A percentile compares a stretch with the other conserved stretches of the same genome.
Evolutionary conservation across 2,329 filamentous ascomycete species (phyloP).

Genomic region (Neonectria punicea): DNA sequence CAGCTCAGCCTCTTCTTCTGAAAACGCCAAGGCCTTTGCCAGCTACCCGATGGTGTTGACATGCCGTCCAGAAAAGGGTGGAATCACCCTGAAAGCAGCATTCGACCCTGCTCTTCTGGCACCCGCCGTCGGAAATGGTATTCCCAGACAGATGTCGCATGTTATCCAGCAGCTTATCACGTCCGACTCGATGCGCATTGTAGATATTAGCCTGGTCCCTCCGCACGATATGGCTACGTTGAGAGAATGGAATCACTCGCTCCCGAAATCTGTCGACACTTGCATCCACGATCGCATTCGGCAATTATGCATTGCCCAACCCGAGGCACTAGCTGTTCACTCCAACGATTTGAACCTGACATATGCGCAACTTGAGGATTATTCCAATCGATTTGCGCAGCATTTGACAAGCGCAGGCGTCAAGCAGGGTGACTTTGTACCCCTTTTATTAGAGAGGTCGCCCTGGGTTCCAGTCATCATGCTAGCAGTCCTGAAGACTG

Average conservation of each 20-base stretch:
- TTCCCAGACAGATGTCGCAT: conserved; percentile 5
- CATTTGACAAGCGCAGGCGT: neutral
- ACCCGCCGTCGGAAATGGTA: neutral
- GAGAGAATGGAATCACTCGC: conserved; percentile 1
- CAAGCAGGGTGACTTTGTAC: conserved; percentile 1
- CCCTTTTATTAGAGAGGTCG: neutral
- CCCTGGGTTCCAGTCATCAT: neutral
- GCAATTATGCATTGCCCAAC: conserved; percentile 8
- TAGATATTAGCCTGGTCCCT: conserved; percentile 1
- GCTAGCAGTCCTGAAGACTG: neutral
- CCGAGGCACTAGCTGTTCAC: conserved; percentile 1
- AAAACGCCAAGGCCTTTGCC: conserved; percentile 1
- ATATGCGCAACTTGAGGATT: conserved; percentile 1
- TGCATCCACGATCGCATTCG: conserved; percentile 7
- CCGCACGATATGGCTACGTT: conserved; percentile 5
- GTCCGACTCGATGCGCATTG: conserved; percentile 4
- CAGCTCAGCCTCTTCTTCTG: neutral
- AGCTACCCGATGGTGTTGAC: conserved; percentile 2
- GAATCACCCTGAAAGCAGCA: conserved; percentile 1
- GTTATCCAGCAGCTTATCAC: conserved; percentile 4
- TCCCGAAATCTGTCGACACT: conserved; percentile 2
- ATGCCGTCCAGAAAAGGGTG: neutral
- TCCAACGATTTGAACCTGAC: conserved; percentile 4
- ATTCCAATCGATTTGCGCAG: conserved; percentile 2
- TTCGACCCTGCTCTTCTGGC: neutral